Evolutionary conservation across 345 rosid genomes (phyloP).

Genomic region (Hibiscus trionum): DNA sequence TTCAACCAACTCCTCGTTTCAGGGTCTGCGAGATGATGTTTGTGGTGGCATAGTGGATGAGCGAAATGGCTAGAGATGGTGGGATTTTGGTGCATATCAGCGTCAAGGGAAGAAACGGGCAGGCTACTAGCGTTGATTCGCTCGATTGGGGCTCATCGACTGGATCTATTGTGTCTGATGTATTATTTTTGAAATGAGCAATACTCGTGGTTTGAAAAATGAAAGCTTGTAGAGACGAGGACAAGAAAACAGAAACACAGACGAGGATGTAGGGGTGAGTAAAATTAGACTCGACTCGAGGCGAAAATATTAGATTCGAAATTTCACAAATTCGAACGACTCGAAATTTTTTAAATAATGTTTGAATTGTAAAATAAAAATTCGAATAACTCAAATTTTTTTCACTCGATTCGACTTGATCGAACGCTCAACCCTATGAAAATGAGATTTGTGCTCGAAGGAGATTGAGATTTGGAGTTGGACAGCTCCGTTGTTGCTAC

Average conservation of each 20-base stretch:
- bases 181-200: not conserved
- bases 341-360: too few species aligned
- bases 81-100: conserved; percentile 49
- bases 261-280: too few species aligned
- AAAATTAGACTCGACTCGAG: too few species aligned
- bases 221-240: not conserved
- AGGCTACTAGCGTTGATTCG: not conserved
- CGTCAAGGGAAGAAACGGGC: not conserved
- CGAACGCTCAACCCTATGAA: too few species aligned
- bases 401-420: too few species aligned
- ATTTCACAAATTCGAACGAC: too few species aligned
- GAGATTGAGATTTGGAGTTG: not conserved
- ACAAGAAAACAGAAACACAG: not conserved
- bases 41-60: conserved; percentile 75
- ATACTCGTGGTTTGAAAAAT: not conserved
- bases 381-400: too few species aligned
- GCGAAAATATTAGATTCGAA: too few species aligned
- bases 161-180: not conserved
- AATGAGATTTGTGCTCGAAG: too few species aligned
- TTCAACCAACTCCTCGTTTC: conserved; percentile 5
- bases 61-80: conserved; percentile 46
- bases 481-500: not conserved
- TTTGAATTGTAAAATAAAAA: too few species aligned
- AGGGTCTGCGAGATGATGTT: conserved; percentile 72
- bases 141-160: not conserved